Conservation (phyloP, 2,329 filamentous ascomycete genomes). For the Botrytis cinerea region DNA sequence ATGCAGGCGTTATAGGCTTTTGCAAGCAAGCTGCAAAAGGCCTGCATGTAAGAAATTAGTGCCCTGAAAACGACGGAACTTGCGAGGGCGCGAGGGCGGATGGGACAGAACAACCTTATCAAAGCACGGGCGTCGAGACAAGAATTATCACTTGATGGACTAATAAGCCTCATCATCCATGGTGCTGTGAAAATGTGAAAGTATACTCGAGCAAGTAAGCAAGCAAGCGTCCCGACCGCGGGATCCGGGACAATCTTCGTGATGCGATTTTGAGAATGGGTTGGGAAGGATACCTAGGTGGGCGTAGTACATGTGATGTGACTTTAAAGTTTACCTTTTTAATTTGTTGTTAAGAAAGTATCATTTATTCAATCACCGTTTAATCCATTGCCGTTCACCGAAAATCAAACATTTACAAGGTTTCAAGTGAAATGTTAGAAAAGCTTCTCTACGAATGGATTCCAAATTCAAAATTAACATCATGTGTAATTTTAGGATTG, state of each 20-base stretch:
- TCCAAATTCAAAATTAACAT: background rate
- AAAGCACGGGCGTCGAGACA: conserved; percentile 3
- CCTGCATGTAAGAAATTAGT: conserved; percentile 19
- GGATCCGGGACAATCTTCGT: background rate
- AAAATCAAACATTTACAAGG: background rate
- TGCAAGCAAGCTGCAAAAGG: conserved; percentile 5
- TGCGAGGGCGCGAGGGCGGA: conserved; percentile 4
- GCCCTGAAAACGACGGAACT: conserved; percentile 4
- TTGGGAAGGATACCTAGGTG: background rate
- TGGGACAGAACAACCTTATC: background rate
- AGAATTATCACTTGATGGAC: conserved; percentile 12
- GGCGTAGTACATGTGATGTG: background rate
- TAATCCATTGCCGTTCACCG: background rate
- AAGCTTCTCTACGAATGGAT: background rate
- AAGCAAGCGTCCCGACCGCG: background rate
- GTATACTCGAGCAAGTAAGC: background rate
- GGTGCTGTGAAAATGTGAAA: conserved; percentile 2
- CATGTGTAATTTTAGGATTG: background rate
- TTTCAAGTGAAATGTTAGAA: background rate
- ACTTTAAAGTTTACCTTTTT: background rate
- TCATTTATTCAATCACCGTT: background rate
- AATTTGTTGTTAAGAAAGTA: background rate
- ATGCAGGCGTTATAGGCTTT: background rate
- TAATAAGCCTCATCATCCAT: conserved; percentile 6
- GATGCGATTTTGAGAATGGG: background rate